phyloP scores from a whole-genome alignment of 495 filamentous ascomycete genomes.

The Neurospora terricola region DNA sequence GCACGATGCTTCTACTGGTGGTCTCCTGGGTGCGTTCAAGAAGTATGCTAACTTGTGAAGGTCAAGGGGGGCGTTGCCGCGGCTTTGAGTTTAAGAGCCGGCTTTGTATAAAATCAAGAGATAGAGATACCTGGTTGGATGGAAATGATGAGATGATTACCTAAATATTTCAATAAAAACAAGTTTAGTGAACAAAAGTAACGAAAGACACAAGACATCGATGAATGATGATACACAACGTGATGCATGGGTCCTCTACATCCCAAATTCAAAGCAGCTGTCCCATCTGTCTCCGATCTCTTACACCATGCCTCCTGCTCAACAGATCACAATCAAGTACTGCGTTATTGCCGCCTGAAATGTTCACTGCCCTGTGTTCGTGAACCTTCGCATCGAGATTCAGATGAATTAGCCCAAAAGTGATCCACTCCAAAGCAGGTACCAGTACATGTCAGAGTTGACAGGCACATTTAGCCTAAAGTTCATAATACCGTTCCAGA shows the following conservation, averaged over 20 bases:
- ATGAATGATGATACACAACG: neutral
- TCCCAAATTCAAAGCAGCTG: neutral
- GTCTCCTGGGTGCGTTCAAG: slow-evolving; percentile 77
- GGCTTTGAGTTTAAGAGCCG: neutral
- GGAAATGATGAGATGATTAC: neutral
- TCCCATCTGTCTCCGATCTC: neutral
- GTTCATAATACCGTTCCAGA: neutral
- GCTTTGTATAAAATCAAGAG: neutral
- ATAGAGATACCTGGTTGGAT: neutral
- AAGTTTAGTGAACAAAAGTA: neutral
- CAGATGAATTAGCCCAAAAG: neutral
- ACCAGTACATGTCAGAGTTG: neutral
- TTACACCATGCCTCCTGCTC: neutral
- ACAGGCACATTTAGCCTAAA: neutral
- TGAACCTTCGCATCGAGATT: neutral
- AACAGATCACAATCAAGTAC: neutral
- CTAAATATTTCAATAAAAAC: neutral
- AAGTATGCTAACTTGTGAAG: slow-evolving; percentile 23
- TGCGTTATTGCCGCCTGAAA: neutral
- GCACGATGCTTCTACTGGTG: slow-evolving; percentile 82
- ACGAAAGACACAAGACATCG: neutral
- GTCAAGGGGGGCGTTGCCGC: neutral
- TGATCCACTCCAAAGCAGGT: neutral
- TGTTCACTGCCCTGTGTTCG: neutral
- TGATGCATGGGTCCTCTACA: neutral